Evolutionary conservation across 805 yeast species (phyloP).

Genomic region (Yarrowia sp.): DNA sequence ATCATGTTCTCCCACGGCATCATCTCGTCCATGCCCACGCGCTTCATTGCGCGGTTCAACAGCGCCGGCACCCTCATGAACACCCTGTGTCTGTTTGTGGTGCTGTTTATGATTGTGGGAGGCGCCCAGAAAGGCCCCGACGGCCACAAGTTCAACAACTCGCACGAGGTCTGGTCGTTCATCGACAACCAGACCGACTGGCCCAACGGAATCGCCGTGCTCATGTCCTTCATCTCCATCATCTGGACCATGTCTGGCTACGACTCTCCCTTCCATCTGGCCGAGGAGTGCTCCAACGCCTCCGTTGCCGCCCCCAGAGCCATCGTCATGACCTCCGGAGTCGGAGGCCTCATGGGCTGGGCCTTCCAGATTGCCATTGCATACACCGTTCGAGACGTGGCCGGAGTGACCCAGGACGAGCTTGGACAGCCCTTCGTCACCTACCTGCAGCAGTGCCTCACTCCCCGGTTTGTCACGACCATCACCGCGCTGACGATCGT

Average conservation of each 20-base stretch:
- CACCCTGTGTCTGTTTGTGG: constrained; percentile 58
- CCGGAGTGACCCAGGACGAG: constrained; percentile 56
- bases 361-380: constrained; percentile 66
- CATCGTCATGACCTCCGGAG: constrained; percentile 62
- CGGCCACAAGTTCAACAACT: constrained; percentile 58
- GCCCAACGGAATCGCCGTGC: constrained; percentile 66
- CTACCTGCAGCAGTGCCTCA: constrained; percentile 59
- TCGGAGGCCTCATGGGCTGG: constrained; percentile 65
- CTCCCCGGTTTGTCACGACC: constrained; percentile 53
- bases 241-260: constrained; percentile 71
- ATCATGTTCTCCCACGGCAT: constrained; percentile 57
- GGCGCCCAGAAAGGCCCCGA: constrained; percentile 47
- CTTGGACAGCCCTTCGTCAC: constrained; percentile 68
- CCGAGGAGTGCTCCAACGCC: constrained; percentile 76
- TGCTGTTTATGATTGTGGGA: constrained; percentile 61
- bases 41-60: constrained; percentile 60
- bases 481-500: constrained; percentile 56
- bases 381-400: constrained; percentile 63
- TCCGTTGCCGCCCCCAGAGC: constrained; percentile 70
- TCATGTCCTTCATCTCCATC: constrained; percentile 56
- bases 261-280: constrained; percentile 75
- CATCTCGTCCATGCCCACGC: constrained; percentile 62
- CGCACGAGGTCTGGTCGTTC: constrained; percentile 59
- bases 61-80: constrained; percentile 59
- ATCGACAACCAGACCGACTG: constrained; percentile 65